Conservation (phyloP, 169 alveolate genomes). For the Cryptosporidium felis region DNA sequence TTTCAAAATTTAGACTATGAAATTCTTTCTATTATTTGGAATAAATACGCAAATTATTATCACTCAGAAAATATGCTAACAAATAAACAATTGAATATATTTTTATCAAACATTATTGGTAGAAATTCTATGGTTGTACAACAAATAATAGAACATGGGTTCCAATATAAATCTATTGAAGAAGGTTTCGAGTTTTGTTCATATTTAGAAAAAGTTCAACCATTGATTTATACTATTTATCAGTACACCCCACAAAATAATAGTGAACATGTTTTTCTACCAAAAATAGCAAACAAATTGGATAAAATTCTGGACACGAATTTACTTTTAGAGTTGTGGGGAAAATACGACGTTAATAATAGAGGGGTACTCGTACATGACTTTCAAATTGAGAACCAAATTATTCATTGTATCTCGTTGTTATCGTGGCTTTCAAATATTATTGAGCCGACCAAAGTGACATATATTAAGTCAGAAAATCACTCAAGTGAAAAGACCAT, state of each 20-base stretch:
- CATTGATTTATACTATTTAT: not conserved
- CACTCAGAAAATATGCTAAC: not conserved
- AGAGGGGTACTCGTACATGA: not conserved
- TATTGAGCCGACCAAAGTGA: not conserved
- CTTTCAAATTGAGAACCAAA: slow-evolving; percentile 44
- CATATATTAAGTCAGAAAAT: not conserved
- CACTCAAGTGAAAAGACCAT: not conserved
- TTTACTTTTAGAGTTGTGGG: slow-evolving; percentile 9
- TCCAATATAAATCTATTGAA: slow-evolving; percentile 2
- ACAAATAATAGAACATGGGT: slow-evolving; percentile 32
- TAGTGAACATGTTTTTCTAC: slow-evolving; percentile 26
- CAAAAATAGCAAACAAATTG: slow-evolving; percentile 43
- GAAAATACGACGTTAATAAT: slow-evolving; percentile 12
- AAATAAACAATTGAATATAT: not conserved
- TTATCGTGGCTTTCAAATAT: slow-evolving; percentile 47
- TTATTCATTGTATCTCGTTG: slow-evolving; percentile 38
- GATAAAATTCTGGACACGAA: slow-evolving; percentile 25
- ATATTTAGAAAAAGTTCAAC: not conserved
- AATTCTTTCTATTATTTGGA: slow-evolving; percentile 43
- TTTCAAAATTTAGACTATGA: slow-evolving; percentile 22
- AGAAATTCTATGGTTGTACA: slow-evolving; percentile 10
- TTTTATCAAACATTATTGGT: slow-evolving; percentile 1
- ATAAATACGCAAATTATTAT: not conserved
- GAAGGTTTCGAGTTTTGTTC: not conserved
- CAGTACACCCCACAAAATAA: not conserved